A percentile compares a stretch with the other conserved stretches of the same genome.
Evolutionary conservation across 1,284 basidiomycete species (phyloP).

Genomic region (Rhodotorula sp.): DNA sequence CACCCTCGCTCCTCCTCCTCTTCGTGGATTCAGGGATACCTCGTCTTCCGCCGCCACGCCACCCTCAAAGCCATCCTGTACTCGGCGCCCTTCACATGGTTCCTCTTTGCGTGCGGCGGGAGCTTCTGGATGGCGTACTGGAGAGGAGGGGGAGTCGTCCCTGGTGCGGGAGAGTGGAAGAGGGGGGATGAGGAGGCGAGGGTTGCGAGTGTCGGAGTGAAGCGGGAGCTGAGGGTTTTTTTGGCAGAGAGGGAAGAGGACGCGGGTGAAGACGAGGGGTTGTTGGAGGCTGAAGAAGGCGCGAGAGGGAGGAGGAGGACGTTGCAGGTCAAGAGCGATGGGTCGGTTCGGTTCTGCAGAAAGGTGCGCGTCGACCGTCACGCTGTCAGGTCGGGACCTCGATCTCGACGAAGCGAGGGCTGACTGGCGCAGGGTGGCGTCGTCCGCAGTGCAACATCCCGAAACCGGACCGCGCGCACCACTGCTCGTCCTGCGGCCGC

Average conservation of each 20-base stretch:
- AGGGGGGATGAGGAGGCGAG: conserved; percentile 16
- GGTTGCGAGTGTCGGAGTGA: background rate
- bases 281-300: background rate
- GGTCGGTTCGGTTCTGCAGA: conserved; percentile 22
- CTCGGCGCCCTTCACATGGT: background rate
- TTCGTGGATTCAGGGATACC: conserved; percentile 9
- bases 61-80: background rate
- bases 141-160: conserved; percentile 3
- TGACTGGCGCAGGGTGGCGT: background rate
- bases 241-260: background rate
- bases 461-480: conserved; percentile 47
- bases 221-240: background rate
- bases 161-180: background rate
- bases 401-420: no score
- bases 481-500: conserved; percentile 44
- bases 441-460: conserved; percentile 39
- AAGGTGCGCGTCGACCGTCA: conserved; percentile 7
- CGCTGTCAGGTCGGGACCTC: no score
- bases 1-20: no score
- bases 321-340: conserved; percentile 27
- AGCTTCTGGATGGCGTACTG: conserved; percentile 17
- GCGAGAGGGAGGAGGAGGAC: background rate
- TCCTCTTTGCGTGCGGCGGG: conserved; percentile 15
- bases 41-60: background rate
- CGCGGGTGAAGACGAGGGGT: background rate